Base-by-base conservation (phyloP, 768 basidiomycete species). In the Kwoniella mangroviensis region DNA sequence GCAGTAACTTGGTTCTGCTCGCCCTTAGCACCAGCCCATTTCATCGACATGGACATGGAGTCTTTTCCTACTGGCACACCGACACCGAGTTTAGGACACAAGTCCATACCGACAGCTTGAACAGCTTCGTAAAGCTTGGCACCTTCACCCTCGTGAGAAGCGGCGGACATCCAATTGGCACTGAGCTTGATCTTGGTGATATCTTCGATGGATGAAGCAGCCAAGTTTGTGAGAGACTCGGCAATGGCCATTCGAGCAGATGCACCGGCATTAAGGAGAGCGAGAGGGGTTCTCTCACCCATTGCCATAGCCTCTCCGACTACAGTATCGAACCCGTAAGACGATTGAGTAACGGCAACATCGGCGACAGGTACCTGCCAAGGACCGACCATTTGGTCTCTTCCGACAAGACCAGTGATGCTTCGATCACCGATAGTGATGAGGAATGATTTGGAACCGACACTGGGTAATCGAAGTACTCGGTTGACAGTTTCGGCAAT, bases 1-100 rank as follows among this genome's bases (percentile, higher is more conserved):
- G 97, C 87, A 65, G 90, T 94, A 68, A 99, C 91, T 77, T 95
- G 90, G 70, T 89, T 90, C 77, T 89, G 85, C 71, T 89, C 88
- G 21, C 83, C 84, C 15, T 76, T 71, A 26, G 84, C 85, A 4
- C 85, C 88, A 84, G 83, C 85, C 90, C 97, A 99, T 77, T 90
- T 91, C 95, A 98, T 99, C 70, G 92, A 90, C 97, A 98, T 99
- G 21, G 93, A 95, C 97, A 99, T 98, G 13, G 95, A 98, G 81
- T 99, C 97, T 85, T 99, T 99, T 34, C 97, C 97, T n/a, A 99
- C 97, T 0, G 97, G 97, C 53, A 86, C 93, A 9, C 94, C 92
- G 22, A 99, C 85, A 13, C 97, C 95, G 13, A 98, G 87, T 4
- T 88, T 89, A 5, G 97, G 97, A 82, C 97, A 99, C 24, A 99